phyloP scores from a whole-genome alignment of 2,329 filamentous ascomycete genomes.

The Fusarium nelsonii region DNA sequence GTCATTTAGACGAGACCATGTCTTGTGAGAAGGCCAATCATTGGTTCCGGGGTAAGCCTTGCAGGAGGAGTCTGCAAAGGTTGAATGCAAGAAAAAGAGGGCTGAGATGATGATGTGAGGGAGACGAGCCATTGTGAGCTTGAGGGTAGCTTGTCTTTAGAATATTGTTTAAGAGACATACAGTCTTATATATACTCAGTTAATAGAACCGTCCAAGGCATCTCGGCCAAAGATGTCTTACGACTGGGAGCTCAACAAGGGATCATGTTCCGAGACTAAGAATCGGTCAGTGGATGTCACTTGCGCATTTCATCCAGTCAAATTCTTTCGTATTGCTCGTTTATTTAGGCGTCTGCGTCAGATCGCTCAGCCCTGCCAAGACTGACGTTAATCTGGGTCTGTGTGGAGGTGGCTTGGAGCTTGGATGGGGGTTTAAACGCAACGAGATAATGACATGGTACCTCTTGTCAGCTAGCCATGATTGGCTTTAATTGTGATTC shows the following conservation, averaged over 20 bases:
- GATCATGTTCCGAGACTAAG: constrained; percentile 40
- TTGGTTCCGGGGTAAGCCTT: constrained; percentile 61
- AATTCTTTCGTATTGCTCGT: constrained; percentile 33
- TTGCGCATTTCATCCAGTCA: not conserved
- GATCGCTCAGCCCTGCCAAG: constrained; percentile 30
- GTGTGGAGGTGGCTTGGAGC: constrained; percentile 25
- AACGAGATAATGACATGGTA: too few relatives aligned
- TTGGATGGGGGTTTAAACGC: not conserved
- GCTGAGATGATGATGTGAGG: constrained; percentile 7
- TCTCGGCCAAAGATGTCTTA: not conserved
- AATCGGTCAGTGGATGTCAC: constrained; percentile 7
- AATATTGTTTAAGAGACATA: not conserved
- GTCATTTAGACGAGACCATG: constrained; percentile 62
- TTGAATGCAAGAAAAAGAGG: not conserved
- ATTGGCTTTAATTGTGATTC: too few relatives aligned
- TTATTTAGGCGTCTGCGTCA: not conserved
- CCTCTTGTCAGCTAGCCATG: too few relatives aligned
- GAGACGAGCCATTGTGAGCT: constrained; percentile 23
- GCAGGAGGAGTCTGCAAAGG: constrained; percentile 49
- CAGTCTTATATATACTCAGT: constrained; percentile 20
- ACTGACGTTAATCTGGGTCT: not conserved
- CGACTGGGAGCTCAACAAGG: not conserved
- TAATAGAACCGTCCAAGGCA: not conserved
- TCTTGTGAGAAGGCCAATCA: constrained; percentile 61
- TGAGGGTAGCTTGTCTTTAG: not conserved